These are phyloP conservation scores for Trichoderma aggressivum DNA, from an alignment of 2,329 filamentous ascomycete species.

Conservation along the genomic window DNA sequence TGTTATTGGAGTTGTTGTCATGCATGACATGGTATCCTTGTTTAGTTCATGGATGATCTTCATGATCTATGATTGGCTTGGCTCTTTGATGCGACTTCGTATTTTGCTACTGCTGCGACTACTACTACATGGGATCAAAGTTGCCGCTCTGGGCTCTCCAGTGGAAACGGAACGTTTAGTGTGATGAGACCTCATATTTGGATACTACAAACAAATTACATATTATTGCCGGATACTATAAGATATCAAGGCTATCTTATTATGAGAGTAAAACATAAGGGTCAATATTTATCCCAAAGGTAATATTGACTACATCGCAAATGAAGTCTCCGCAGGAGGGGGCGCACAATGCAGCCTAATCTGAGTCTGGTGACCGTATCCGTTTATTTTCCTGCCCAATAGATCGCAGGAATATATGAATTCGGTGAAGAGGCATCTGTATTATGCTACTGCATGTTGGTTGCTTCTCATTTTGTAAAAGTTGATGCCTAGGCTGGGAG, in stretches of 20 bases:
- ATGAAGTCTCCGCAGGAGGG: neutral
- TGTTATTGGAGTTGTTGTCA: neutral
- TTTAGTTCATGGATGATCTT: neutral
- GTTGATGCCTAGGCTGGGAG: neutral
- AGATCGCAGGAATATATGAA: rapidly evolving
- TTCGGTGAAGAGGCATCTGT: neutral
- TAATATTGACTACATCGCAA: neutral
- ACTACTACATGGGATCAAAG: neutral
- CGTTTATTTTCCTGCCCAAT: neutral
- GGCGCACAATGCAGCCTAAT: neutral
- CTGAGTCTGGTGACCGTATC: rapidly evolving
- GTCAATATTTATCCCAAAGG: neutral
- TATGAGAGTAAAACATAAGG: neutral
- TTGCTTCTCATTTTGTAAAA: neutral
- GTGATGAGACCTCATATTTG: neutral
- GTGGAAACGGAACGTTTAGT: neutral
- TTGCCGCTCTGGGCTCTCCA: neutral
- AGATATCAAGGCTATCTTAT: neutral
- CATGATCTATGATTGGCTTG: neutral
- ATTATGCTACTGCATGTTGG: neutral
- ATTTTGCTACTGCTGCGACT: no score
- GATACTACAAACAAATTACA: neutral
- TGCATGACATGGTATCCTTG: neutral
- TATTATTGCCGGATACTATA: neutral
- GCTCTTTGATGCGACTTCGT: neutral